phyloP scores from a whole-genome alignment of 257 asterid genomes.

The Agastache rugosa region DNA sequence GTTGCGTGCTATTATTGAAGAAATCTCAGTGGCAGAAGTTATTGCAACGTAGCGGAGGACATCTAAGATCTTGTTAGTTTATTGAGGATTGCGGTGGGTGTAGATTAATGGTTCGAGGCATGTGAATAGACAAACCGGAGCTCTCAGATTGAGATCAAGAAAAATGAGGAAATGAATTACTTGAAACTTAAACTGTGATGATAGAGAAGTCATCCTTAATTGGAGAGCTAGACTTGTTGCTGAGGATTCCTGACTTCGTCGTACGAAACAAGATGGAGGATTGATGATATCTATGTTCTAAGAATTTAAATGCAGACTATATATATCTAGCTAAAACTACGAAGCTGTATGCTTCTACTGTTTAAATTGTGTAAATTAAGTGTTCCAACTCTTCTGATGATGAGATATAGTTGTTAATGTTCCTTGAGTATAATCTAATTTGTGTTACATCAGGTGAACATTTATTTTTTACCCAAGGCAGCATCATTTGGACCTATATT shows the following conservation, averaged over 20 bases:
- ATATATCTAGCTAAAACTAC: conserved; percentile 8
- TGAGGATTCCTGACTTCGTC: background rate
- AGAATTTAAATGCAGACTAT: conserved; percentile 7
- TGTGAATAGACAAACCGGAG: conserved; percentile 15
- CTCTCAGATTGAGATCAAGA: background rate
- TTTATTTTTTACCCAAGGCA: background rate
- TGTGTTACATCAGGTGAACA: background rate
- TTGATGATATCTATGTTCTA: conserved; percentile 7
- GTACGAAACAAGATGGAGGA: conserved; percentile 1
- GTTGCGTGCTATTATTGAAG: conserved; percentile 20
- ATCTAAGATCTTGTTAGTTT: conserved; percentile 1
- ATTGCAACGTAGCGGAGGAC: conserved; percentile 8
- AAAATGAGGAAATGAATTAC: background rate
- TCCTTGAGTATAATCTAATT: background rate
- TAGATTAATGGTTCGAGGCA: conserved; percentile 3
- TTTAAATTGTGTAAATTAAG: conserved; percentile 30
- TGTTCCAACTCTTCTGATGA: conserved; percentile 1
- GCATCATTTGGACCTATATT: background rate
- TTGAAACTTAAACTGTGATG: conserved; percentile 5
- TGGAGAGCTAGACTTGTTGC: background rate
- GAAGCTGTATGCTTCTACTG: background rate
- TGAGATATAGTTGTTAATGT: background rate
- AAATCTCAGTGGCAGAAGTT: conserved; percentile 12
- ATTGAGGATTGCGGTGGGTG: background rate
- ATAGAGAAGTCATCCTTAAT: conserved; percentile 11